Conservation (phyloP, 345 rosid species). For the Erodium maritimum region DNA sequence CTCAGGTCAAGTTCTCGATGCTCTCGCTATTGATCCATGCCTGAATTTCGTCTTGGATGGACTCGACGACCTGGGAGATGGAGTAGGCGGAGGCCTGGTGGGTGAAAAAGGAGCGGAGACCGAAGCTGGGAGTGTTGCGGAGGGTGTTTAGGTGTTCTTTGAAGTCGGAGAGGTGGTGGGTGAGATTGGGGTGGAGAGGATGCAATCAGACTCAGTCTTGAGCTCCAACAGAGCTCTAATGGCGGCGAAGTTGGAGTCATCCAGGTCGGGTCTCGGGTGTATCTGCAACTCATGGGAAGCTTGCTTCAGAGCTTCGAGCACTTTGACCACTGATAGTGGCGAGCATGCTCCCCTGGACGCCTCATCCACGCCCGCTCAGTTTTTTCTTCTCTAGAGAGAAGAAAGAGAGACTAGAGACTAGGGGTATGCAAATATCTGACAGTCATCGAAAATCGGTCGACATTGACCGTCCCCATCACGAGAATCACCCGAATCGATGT, state of each 20-base stretch:
- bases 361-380: not conserved
- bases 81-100: constrained; percentile 44
- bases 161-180: constrained; percentile 35
- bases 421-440: too few species aligned
- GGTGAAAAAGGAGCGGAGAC: constrained; percentile 35
- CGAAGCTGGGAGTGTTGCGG: constrained; percentile 21
- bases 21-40: constrained; percentile 69
- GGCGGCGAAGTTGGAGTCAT: constrained; percentile 33
- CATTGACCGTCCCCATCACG: too few species aligned
- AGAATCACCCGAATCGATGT: too few species aligned
- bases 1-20: constrained; percentile 25
- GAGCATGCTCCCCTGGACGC: not conserved
- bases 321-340: constrained; percentile 21
- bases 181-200: constrained; percentile 38
- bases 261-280: constrained; percentile 20
- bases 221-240: constrained; percentile 53
- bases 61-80: constrained; percentile 54
- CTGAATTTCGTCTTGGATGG: constrained; percentile 53
- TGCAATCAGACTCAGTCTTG: constrained; percentile 36
- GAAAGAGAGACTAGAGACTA: not conserved
- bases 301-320: constrained; percentile 54
- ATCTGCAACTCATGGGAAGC: constrained; percentile 50
- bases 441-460: too few species aligned
- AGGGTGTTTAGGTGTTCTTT: constrained; percentile 29
- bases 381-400: not conserved